These are phyloP conservation scores for Tetracladium marchalianum DNA, from an alignment of 495 filamentous ascomycete species.

Conservation along the genomic window DNA sequence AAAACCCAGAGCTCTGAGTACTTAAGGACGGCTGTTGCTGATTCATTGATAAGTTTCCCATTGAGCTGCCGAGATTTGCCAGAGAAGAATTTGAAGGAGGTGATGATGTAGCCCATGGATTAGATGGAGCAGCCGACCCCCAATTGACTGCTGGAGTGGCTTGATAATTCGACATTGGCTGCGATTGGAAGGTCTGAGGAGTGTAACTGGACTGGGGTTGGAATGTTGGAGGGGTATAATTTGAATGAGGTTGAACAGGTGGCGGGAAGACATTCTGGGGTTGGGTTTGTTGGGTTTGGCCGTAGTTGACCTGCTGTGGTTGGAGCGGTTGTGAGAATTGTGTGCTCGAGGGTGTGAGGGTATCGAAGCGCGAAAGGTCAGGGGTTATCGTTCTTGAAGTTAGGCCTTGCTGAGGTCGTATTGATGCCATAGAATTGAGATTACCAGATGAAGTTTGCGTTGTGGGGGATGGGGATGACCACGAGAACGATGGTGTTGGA, in stretches of 20 bases:
- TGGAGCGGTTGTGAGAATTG: constrained; percentile 46
- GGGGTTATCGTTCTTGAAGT: constrained; percentile 45
- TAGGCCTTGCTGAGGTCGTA: constrained; percentile 29
- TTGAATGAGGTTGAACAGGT: constrained; percentile 3
- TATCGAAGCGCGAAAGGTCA: constrained; percentile 36
- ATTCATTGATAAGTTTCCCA: constrained; percentile 16
- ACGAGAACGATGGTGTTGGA: constrained; percentile 41
- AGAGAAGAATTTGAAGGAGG: constrained; percentile 19
- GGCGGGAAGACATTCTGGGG: neutral
- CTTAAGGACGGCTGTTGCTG: constrained; percentile 11
- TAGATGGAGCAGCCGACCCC: constrained; percentile 13
- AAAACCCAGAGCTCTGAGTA: constrained; percentile 29
- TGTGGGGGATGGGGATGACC: constrained; percentile 43
- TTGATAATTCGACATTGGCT: constrained; percentile 4
- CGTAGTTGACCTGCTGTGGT: constrained; percentile 10
- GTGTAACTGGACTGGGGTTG: constrained; percentile 18
- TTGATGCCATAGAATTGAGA: constrained; percentile 21
- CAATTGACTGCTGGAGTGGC: constrained; percentile 8
- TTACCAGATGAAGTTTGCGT: constrained; percentile 14
- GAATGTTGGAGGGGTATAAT: constrained; percentile 3
- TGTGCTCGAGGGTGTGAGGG: constrained; percentile 39
- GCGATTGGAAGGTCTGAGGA: constrained; percentile 4
- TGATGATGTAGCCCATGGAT: constrained; percentile 16
- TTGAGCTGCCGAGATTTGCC: constrained; percentile 22
- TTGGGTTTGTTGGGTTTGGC: neutral